Conservation (phyloP, 176 grass and related monocot genomes). For the Cenchrus americanus region DNA sequence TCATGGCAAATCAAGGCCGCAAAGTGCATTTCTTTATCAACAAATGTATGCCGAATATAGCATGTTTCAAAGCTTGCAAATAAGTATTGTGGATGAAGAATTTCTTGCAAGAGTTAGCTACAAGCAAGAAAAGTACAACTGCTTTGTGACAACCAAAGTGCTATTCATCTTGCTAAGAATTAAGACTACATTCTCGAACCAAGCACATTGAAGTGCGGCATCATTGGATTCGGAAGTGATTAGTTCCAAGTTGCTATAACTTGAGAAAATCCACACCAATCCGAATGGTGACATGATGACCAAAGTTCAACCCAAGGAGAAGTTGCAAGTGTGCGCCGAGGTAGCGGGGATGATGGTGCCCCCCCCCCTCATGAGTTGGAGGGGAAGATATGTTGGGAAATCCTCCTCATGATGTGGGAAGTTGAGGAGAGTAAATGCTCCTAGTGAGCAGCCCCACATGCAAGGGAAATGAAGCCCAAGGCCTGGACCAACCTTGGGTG, state of each 20-base stretch:
- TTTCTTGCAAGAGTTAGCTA: constrained; percentile 3
- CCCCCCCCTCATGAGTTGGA: not conserved
- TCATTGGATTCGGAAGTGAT: constrained; percentile 35
- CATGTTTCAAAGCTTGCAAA: constrained; percentile 4
- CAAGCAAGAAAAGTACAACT: not conserved
- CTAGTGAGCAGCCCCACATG: no score
- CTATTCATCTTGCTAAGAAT: constrained; percentile 39
- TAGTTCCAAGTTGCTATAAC: not conserved
- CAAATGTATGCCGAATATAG: not conserved
- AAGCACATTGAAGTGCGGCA: constrained; percentile 32
- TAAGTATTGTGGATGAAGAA: constrained; percentile 28
- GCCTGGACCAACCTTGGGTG: no score
- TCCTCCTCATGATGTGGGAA: no score
- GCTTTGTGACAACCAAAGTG: constrained; percentile 17
- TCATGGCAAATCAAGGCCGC: not conserved
- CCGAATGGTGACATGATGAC: not conserved
- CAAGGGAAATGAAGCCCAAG: no score
- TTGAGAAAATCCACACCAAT: not conserved
- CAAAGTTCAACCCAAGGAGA: not conserved
- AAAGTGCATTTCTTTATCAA: not conserved
- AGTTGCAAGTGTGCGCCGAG: not conserved
- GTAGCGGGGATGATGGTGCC: not conserved
- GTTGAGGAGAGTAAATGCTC: not conserved
- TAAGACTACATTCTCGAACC: not conserved
- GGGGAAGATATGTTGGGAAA: not conserved